Base-by-base conservation (phyloP, 1,284 basidiomycete genomes). In the Ceratobasidium sp. region DNA sequence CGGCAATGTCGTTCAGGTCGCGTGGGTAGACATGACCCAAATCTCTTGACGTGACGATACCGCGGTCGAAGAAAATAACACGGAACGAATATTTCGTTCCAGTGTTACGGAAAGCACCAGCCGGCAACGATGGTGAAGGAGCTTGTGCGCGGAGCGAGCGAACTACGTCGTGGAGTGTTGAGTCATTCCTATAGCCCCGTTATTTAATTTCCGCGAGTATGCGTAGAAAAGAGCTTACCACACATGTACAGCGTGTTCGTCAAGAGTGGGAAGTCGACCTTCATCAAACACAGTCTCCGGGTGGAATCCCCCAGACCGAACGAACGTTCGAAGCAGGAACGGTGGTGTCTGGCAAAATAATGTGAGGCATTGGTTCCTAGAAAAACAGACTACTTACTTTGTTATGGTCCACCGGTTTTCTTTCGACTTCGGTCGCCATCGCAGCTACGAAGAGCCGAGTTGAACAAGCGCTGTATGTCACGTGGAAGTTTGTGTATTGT, bases 241-340 rank as follows among this genome's bases (percentile, higher is more conserved):
- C 38, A 67, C 16, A 91, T 92, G 81, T 90, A 94, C 57, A 94
- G 85, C 81, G 70, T 93, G 91, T 82, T 94, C 93, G 79, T 94
- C 93, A 3, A 90, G 89, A 1, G 90, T 90, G 8, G 93, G 93
- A 5, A 92, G 85, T 2, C 88, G 88, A 0, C 91, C 90, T 79
- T 94, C 92, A 82, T 94, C 92, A 80, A 94, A 94, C 77, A 93
- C 85, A 1, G 86, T 84, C 50, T 93, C 84, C 64, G 91, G 87
- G 82, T 94, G 93, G 83, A 93, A 94, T 44, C 88, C 85, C 16
- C 92, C 92, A 54, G 93, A 89, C 88, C 94, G 94, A 78, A 94
- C 88, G 83, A 94, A 94, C n/a, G 93, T 87, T 75, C 93, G 88
- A 46, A 94, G 89, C 77, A 94, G 88, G 83, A 94, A 94, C 6